These are phyloP conservation scores for Pichia heedii DNA, from an alignment of 805 yeast genomes.

Conservation along the genomic window DNA sequence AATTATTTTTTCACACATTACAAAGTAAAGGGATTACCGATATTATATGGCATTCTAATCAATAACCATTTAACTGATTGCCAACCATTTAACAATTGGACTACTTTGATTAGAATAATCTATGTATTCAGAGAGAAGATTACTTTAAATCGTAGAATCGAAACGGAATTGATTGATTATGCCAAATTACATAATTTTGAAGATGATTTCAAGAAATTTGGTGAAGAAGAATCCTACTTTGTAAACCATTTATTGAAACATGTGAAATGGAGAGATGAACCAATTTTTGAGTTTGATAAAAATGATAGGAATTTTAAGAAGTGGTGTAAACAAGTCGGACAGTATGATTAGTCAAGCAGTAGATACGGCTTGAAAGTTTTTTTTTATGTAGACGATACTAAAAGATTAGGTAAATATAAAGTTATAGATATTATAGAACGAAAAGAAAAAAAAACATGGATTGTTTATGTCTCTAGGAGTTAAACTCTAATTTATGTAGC, in stretches of 20 bases:
- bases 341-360: neutral
- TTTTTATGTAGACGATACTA: too few relatives aligned
- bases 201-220: conserved; percentile 9
- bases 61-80: conserved; percentile 13
- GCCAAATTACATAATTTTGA: conserved; percentile 16
- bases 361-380: too few relatives aligned
- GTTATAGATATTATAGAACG: neutral
- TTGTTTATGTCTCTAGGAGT: neutral
- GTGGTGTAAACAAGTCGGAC: conserved; percentile 10
- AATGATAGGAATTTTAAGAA: conserved; percentile 12
- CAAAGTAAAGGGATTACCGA: conserved; percentile 6
- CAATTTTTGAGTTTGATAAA: conserved; percentile 9
- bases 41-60: conserved; percentile 15
- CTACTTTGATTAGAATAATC: conserved; percentile 12
- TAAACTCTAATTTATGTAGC: neutral
- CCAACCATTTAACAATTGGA: conserved; percentile 22
- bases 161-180: conserved; percentile 10
- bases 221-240: too few relatives aligned
- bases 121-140: neutral
- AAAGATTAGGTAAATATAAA: too few relatives aligned
- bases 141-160: neutral
- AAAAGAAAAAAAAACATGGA: neutral
- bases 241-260: neutral
- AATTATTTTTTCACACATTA: conserved; percentile 14
- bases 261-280: neutral